These are phyloP conservation scores for Amanita fuliginea DNA, from an alignment of 768 basidiomycete genomes.

Conservation along the genomic window DNA sequence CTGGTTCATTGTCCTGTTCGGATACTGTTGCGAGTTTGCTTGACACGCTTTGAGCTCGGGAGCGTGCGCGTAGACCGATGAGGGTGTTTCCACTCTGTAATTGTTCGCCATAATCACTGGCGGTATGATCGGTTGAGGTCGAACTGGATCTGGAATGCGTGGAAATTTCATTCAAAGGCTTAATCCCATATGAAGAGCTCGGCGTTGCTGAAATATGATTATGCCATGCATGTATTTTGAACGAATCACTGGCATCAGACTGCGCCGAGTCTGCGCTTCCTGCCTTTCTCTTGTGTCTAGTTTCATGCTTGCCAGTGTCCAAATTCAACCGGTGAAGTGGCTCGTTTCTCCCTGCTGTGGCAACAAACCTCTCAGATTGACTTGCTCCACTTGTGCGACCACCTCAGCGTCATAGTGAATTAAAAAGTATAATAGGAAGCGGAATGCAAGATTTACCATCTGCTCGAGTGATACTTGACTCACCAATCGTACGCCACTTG, in stretches of 20 bases:
- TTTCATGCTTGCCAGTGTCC: background rate
- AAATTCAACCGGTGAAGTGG: background rate
- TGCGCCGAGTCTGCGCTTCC: background rate
- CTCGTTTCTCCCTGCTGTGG: background rate
- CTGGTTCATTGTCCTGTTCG: background rate
- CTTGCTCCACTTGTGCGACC: background rate
- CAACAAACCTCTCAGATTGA: background rate
- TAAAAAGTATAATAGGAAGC: background rate
- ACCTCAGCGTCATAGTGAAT: background rate
- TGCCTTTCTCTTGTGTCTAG: background rate
- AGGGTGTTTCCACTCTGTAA: background rate
- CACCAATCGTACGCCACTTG: conserved; percentile 31
- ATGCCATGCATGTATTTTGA: background rate
- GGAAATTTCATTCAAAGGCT: background rate
- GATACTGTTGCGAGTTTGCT: background rate
- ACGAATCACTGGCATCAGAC: background rate
- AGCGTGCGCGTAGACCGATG: background rate
- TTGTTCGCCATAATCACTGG: conserved; percentile 2
- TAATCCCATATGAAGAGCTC: background rate
- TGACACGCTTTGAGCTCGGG: background rate
- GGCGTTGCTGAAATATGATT: background rate
- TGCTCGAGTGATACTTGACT: conserved; percentile 5
- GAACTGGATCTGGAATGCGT: conserved; percentile 2
- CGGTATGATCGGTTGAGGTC: conserved; percentile 1
- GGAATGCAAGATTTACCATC: conserved; percentile 7